Base-by-base conservation (phyloP, 257 asterid species). In the Capsicum rhomboideum region DNA sequence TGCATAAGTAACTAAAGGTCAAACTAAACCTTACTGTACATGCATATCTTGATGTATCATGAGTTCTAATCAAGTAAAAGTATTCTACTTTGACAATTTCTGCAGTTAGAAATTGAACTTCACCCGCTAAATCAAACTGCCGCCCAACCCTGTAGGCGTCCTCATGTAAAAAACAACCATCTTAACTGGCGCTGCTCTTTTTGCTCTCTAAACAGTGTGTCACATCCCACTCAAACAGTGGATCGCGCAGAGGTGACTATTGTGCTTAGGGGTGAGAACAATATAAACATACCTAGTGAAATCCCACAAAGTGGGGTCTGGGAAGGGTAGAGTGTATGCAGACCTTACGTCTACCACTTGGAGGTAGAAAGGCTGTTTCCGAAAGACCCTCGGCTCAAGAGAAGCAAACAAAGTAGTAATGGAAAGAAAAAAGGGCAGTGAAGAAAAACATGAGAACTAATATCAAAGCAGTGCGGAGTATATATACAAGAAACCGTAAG, bases 1-100 rank as follows among this genome's bases (percentile, higher is more conserved):
- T 95, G 93, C 89, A 86, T 29, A 11, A 53, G 21, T 37, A 79
- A 66, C 28, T 7, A 69, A 10, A 34, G 56, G 63, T 81, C 83
- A 83, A 40, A 12, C 66, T 81, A 54, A 44, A 82, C 34, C 9
- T 74, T 13, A 40, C 29, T 49, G 8, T 37, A 50, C 23, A 71
- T 17, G 46, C 77, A 64, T 23, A 44, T n/a, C 40, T 68, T 68
- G 72, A 64, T 64, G 72, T 13, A 64, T 64, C 20, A 31, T 31
- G 75, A 66, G 46, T 66, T 66, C 13, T 31, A 66, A 16, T 66
- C 75, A 66, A 20, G 75, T 31, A 28, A 66, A 66, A 17, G 75
- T 66, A 66, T 31, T 66, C 75, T 31, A 66, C 75, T 66, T 66
- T 66, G 23, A 29, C 74, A 66, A 29, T 31, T 66, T 66, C 49